Evolutionary conservation across 2,329 filamentous ascomycete species (phyloP), one percentile per base, ranked within the genome.

Genomic region (Claviceps pazoutovae): DNA sequence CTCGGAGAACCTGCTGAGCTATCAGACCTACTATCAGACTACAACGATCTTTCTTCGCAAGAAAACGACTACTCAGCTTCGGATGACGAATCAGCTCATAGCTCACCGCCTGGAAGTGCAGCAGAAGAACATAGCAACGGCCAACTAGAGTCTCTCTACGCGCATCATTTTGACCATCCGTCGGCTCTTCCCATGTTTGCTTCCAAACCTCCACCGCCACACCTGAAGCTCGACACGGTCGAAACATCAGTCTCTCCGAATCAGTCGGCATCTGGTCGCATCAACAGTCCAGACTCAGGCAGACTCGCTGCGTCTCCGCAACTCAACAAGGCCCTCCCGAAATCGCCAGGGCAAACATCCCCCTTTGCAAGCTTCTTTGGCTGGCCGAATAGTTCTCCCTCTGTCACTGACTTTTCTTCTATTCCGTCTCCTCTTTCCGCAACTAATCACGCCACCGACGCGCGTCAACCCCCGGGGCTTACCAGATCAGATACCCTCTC

Each of bases 301-400:
- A 59, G 56, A 23, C 55, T 60, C 38, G 57, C 57, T 43, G 51
- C 58, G 49, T 61, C 62, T 30, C 69, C 69, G 8, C 68, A 74
- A 56, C 69, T 74, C 43, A 74, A 78, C 63, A 79, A 78, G 56
- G 74, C 74, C 26, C 61, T 78, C 4, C 76, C 76, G 11, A 78
- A 70, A 56, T 80, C 77, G 6, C 77, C 78, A 2, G 65, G 65
- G 51, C 74, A 53, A 62, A 64, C 57, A 66, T 76, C 51, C 64
- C 76, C 61, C 64, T 68, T 79, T 56, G 73, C 73, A 50, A 69
- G 65, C 34, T 71, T 79, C 58, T 79, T 80, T 59, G 73, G 71
- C 59, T 80, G 78, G 78, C 62, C 61, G 47, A 68, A 68, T 50
- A 65, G 67, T 47, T 71, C 73, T 38, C 70, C 74, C 8, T 71